These are phyloP conservation scores for Pistacia atlantica DNA, from an alignment of 345 rosid species.

Conservation along the genomic window DNA sequence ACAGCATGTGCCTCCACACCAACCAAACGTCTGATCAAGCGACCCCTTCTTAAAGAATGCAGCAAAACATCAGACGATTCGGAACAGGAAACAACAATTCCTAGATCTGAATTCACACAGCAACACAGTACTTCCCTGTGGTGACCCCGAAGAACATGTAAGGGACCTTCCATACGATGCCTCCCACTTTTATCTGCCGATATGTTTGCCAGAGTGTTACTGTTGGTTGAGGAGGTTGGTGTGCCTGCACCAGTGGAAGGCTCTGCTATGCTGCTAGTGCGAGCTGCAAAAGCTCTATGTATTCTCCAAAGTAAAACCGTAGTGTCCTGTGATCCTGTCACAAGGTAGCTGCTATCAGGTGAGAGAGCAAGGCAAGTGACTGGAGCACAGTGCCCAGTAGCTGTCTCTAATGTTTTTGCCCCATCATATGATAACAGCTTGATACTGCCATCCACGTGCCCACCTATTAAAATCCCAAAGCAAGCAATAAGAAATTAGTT, in stretches of 20 bases:
- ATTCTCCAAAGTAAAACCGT: constrained; percentile 93
- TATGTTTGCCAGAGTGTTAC: constrained; percentile 44
- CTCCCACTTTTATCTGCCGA: constrained; percentile 65
- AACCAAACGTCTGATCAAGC: constrained; percentile 76
- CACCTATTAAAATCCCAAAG: constrained; percentile 53
- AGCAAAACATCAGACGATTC: constrained; percentile 69
- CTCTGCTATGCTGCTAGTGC: constrained; percentile 55
- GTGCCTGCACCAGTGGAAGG: constrained; percentile 47
- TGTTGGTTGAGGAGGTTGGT: constrained; percentile 38
- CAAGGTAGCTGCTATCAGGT: constrained; percentile 80
- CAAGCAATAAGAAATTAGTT: background rate
- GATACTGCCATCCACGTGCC: constrained; percentile 91
- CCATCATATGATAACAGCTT: constrained; percentile 86
- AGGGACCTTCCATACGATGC: constrained; percentile 81
- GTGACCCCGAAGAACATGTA: constrained; percentile 94
- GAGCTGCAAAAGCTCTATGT: constrained; percentile 57
- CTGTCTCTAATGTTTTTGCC: constrained; percentile 88
- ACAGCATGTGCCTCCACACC: constrained; percentile 79
- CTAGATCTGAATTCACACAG: constrained; percentile 87
- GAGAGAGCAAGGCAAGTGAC: constrained; percentile 97
- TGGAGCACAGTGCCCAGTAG: constrained; percentile 90
- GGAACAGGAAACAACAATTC: constrained; percentile 79
- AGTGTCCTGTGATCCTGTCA: constrained; percentile 85
- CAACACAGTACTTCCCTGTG: constrained; percentile 69
- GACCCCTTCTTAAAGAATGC: constrained; percentile 88